A percentile compares a stretch with the other conserved stretches of the same genome.
These are phyloP conservation scores for Rhizophagus sp. DNA, from an alignment of 192 early-diverging fungal genomes.

Conservation along the genomic window DNA sequence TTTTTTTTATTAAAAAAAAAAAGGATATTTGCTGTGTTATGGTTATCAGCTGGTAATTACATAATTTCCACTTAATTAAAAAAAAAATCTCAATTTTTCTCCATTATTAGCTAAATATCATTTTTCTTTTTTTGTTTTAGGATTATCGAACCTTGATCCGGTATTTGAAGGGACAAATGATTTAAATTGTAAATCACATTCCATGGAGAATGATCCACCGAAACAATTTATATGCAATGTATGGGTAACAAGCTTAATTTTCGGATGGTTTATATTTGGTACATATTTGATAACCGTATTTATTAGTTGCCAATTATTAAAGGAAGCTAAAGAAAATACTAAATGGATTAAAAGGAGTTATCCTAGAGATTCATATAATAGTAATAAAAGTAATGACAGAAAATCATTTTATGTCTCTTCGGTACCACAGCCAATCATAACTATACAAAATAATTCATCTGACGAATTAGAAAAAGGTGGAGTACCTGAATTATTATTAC, in stretches of 20 bases:
- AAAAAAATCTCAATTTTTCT: background rate
- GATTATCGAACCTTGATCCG: background rate
- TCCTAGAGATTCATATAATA: background rate
- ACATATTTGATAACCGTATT: background rate
- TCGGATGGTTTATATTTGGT: background rate
- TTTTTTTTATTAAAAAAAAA: no score
- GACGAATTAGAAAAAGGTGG: slow-evolving; percentile 2
- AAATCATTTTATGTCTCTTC: background rate
- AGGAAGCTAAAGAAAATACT: background rate
- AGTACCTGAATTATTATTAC: slow-evolving; percentile 1
- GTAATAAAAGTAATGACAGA: background rate
- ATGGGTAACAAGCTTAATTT: slow-evolving; percentile 9
- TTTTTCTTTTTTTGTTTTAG: background rate
- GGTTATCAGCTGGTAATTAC: slow-evolving; percentile 1
- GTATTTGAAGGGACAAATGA: background rate
- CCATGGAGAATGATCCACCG: background rate
- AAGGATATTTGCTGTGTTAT: background rate
- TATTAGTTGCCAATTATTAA: background rate
- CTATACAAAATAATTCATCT: background rate
- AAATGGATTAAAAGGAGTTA: background rate
- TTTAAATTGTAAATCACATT: background rate
- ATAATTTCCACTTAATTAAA: background rate
- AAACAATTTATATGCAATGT: background rate
- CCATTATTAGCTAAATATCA: background rate
- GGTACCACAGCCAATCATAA: background rate